Conservation (phyloP, 306 rosid species). For the Ochetophila trinervis region DNA sequence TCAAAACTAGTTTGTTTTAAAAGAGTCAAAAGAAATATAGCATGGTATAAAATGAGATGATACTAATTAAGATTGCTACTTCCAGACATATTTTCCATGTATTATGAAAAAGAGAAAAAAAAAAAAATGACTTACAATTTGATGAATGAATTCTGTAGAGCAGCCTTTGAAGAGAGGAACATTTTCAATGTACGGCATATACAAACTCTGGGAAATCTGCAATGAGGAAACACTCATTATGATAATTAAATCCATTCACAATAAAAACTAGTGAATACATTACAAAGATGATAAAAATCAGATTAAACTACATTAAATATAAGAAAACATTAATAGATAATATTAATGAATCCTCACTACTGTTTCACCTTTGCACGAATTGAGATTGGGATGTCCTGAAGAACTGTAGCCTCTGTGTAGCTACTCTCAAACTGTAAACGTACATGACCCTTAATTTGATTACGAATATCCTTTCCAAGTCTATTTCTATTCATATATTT, state of each 20-base stretch:
- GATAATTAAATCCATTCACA: too few species aligned
- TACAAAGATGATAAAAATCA: too few species aligned
- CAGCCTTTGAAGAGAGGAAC: conserved; percentile 75
- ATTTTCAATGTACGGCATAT: conserved; percentile 52
- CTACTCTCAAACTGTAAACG: conserved; percentile 92
- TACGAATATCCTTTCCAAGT: conserved; percentile 78
- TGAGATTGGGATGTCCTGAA: conserved; percentile 81
- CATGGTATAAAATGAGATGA: too few species aligned
- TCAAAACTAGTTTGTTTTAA: not conserved
- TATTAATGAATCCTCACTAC: not conserved
- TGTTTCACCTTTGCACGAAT: conserved; percentile 79
- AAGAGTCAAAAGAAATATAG: too few species aligned
- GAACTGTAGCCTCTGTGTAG: conserved; percentile 78
- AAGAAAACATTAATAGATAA: too few species aligned
- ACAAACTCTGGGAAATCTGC: conserved; percentile 85
- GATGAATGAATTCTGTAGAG: conserved; percentile 86
- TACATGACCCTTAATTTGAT: conserved; percentile 87
- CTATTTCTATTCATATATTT: conserved; percentile 87
- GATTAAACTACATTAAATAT: too few species aligned
- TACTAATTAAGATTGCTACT: not conserved
- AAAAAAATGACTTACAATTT: conserved; percentile 57
- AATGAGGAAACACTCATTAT: conserved; percentile 6
- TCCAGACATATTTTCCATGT: not conserved
- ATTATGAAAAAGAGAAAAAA: not conserved
- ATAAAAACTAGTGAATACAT: too few species aligned